Percentiles rank a stretch among this genome's conserved stretches.
Conservation (phyloP, 805 yeast genomes). For the Nakazawaea ernobii region DNA sequence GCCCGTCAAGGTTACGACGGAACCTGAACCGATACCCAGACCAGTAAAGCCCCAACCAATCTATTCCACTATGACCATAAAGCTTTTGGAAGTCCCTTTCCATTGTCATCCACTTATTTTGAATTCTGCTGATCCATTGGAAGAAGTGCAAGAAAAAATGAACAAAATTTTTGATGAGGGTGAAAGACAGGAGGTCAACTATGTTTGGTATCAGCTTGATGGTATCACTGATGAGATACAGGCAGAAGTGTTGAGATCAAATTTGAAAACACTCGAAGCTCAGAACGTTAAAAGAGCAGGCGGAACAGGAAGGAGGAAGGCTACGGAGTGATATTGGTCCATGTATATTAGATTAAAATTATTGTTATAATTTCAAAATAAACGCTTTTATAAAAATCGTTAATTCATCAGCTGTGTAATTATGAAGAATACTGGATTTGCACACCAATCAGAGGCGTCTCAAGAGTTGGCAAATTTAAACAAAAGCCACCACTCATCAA, state of each 20-base stretch:
- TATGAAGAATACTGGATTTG: slow-evolving; percentile 58
- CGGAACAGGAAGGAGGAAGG: slow-evolving; percentile 7
- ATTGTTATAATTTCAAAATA: not conserved
- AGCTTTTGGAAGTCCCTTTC: slow-evolving; percentile 57
- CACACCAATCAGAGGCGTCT: slow-evolving; percentile 48
- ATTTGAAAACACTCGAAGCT: slow-evolving; percentile 34
- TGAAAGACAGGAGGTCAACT: slow-evolving; percentile 49
- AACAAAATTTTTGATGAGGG: slow-evolving; percentile 53
- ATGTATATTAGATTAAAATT: not conserved
- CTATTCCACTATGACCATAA: slow-evolving; percentile 62
- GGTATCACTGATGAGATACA: slow-evolving; percentile 63
- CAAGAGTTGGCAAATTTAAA: slow-evolving; percentile 40
- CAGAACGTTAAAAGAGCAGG: slow-evolving; percentile 6
- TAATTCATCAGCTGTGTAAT: not conserved
- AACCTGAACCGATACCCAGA: slow-evolving; percentile 30
- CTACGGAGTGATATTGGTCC: not conserved
- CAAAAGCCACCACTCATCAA: slow-evolving; percentile 70
- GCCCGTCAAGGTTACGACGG: slow-evolving; percentile 18
- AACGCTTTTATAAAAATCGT: not conserved
- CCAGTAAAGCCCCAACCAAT: slow-evolving; percentile 38
- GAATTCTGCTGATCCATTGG: slow-evolving; percentile 57
- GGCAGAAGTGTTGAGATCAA: slow-evolving; percentile 59
- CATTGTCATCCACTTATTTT: slow-evolving; percentile 58
- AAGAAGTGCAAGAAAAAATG: slow-evolving; percentile 59
- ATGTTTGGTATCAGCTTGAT: slow-evolving; percentile 82